Evolutionary conservation across 83 land plant genomes (phyloP), one percentile per base, ranked within the genome.

Genomic region (Picea mariana): DNA sequence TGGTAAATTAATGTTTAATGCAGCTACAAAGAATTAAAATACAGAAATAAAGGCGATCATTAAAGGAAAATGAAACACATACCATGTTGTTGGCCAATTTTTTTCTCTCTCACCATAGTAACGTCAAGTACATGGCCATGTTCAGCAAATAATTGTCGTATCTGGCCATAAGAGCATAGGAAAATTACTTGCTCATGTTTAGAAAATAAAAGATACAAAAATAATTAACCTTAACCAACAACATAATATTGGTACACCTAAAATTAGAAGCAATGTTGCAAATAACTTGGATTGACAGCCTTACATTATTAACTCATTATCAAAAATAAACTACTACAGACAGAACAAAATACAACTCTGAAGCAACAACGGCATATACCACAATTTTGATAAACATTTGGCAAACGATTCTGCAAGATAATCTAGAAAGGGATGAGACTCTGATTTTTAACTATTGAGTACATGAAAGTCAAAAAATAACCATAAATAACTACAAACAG

Each of bases 101-200:
- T 72, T 72, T 72, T 44, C 42, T 72, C 76, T 72, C 76, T 72
- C 42, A 72, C 76, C 76, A 72, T 72, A 72, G 21, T 40, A 72
- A 72, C 76, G 9, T 72, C 76, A 72, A 72, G 55, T 12, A 72
- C 76, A 42, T 72, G 38, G 23, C 76, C 76, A 44, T 72, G 76
- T 72, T 72, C 42, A 8, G 24, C 55, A 72, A 72, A 72, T 72
- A 72, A 44, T 44, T 44, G 49, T 20, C 23, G 76, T 44, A 72
- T 72, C 73, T 68, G 73, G 26, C 73, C 73, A 68, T 68, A 68
- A 68, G 20, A 68, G 73, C 40, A 5, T 27, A 31, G 16, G 17
- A 27, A 5, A 68, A 68, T 68, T 68, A 34, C 34, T 68, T 31
- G 18, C 34, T 34, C 16, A 55, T 55, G 12, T 55, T 55, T 55